These are phyloP conservation scores for Fusarium sp. DNA, from an alignment of 2,329 filamentous ascomycete species.

Conservation along the genomic window DNA sequence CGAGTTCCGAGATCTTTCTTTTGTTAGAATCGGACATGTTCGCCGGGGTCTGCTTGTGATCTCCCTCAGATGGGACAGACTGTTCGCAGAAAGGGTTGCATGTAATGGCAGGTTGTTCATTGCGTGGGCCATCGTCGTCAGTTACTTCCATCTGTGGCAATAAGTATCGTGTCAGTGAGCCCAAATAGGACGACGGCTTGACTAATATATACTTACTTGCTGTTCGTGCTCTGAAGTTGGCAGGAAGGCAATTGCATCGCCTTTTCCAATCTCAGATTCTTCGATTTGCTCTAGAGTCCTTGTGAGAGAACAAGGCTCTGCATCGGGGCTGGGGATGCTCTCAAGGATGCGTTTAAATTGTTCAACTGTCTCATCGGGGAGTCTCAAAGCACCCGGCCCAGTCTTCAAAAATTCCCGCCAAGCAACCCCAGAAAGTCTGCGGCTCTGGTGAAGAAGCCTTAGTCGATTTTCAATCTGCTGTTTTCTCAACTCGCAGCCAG, in stretches of 20 bases:
- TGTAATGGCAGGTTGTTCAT: neutral
- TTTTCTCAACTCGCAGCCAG: neutral
- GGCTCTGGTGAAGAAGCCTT: too few relatives aligned
- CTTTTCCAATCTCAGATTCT: neutral
- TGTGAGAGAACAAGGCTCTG: neutral
- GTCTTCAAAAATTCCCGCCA: neutral
- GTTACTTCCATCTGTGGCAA: neutral
- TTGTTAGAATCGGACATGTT: neutral
- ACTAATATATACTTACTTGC: neutral
- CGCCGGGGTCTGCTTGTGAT: neutral
- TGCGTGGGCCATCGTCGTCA: neutral
- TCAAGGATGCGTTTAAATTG: neutral
- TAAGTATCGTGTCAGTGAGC: neutral
- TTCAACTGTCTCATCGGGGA: neutral
- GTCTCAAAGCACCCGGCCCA: neutral
- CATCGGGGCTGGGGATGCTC: neutral
- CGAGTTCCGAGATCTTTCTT: neutral
- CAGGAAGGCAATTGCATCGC: neutral
- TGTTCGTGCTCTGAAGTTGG: neutral
- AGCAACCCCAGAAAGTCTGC: rapidly evolving
- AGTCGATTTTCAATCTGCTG: neutral
- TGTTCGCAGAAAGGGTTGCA: too few relatives aligned
- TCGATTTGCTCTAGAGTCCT: neutral
- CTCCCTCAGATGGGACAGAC: neutral
- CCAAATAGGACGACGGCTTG: neutral